Base-by-base conservation (phyloP, 306 rosid species). In the Dryas drummondii region DNA sequence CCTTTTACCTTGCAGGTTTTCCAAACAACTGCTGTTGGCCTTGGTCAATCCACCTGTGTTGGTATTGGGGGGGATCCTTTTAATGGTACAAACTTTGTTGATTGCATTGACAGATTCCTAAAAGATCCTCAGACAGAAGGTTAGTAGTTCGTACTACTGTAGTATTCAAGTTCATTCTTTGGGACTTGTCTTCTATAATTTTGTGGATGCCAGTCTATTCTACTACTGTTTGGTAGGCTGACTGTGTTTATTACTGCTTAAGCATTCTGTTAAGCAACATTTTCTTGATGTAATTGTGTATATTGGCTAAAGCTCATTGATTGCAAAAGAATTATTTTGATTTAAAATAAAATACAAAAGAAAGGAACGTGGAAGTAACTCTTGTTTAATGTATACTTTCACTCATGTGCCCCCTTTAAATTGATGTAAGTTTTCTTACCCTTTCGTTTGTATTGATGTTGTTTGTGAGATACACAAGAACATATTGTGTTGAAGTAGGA, bases 41-140 rank as follows among this genome's bases (percentile, higher is more conserved):
- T 92, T 79, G 99, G 99, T 77, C 99, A 96, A 82, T 96, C 99
- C 65, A 96, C 99, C 44, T 96, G 99, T 75, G 99, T 96, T 73
- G 99, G 99, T 71, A 96, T 96, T 8, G 99, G 98, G 60, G 98
- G 99, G 51, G 99, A 96, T 86, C 99, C 99, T 78, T 96, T 96
- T 80, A 96, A 96, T 42, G 98, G 98, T 80, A 96, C 99, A 66
- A 96, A 96, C 88, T 96, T 96, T 78, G 93, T 96, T 84, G 98
- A 96, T 80, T 96, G 99, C 86, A 85, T 96, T 44, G 85, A 84
- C 55, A 92, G 82, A 83, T 92, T 92, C 87, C 78, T 96, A 5
- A 81, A 64, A 22, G 99, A 96, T 80, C 99, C 98, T 71, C 99
- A 92, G 79, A 96, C 99, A 14, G 99, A 96, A 84, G 99, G 99